phyloP scores from a whole-genome alignment of 2,329 filamentous ascomycete species.

The Talaromyces sp. region DNA sequence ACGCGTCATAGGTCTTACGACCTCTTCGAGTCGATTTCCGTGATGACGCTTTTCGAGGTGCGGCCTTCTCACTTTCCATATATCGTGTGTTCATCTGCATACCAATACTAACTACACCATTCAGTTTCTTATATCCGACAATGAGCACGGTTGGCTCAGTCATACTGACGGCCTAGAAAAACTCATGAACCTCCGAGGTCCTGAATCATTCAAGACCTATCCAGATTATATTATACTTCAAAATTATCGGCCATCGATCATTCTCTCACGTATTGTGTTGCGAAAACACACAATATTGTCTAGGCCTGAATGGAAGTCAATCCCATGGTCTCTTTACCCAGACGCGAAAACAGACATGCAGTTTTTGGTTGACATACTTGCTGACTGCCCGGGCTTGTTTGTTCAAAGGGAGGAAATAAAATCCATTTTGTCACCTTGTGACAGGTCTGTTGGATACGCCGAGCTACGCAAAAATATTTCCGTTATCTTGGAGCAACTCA shows the following conservation, averaged over 20 bases:
- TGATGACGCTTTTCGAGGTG: slow-evolving; percentile 6
- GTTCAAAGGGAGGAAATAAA: slow-evolving; percentile 1
- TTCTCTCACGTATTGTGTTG: neutral
- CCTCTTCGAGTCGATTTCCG: neutral
- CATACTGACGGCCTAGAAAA: slow-evolving; percentile 3
- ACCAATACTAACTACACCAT: neutral
- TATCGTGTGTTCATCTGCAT: neutral
- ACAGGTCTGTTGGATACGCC: neutral
- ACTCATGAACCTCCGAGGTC: neutral
- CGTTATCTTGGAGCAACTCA: neutral
- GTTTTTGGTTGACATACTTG: slow-evolving; percentile 1
- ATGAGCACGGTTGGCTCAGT: slow-evolving; percentile 7
- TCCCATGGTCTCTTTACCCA: slow-evolving; percentile 1
- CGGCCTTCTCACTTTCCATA: neutral
- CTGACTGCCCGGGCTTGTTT: slow-evolving; percentile 3
- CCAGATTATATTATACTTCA: neutral
- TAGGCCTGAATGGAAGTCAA: neutral
- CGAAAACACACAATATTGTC: neutral
- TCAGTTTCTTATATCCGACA: slow-evolving; percentile 7
- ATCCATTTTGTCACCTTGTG: neutral
- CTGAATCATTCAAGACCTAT: neutral
- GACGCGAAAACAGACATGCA: slow-evolving; percentile 2
- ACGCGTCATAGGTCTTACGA: neutral
- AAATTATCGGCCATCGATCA: slow-evolving; percentile 1
- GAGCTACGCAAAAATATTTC: neutral